Base-by-base conservation (phyloP, 139 green algal species). In the Pleodorina starrii region DNA sequence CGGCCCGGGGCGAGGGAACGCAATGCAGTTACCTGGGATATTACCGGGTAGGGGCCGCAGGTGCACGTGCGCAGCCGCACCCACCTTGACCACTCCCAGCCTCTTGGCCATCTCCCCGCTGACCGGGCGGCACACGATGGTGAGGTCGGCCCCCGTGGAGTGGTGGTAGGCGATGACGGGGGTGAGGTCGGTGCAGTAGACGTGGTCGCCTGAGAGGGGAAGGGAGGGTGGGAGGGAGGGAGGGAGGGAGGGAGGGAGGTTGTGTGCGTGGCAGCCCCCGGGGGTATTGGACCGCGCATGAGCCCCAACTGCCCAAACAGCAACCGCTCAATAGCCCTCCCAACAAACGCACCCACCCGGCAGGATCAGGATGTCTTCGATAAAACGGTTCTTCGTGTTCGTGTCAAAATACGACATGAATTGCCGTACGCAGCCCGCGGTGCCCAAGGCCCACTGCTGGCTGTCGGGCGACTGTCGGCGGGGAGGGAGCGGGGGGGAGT, bases 101-200 rank as follows among this genome's bases (percentile, higher is more conserved):
- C 68, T 44, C 4, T n/a, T 40, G 23, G 88, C 88, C 66, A 85
- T 46, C 9, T 80, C 32, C 7, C 85, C 86, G 27, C 63, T 87
- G 50, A 91, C 86, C 10, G 87, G 68, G 5, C 77, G 83, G 84
- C 90, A 93, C 68, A 91, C 83, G 12, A 93, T 78, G 75, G 90
- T 93, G 21, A 93, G 69, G 77, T 93, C 90, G 35, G 83, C 83
- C 19, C 68, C 81, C 16, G 60, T 87, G 60, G 60, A 42, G 25
- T 77, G 83, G 68, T 93, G 90, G 68, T 89, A 90, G 44, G 80
- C 66, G 25, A 93, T 59, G 25, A 93, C 77, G 48, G 88, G 84
- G 17, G 76, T 89, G 48, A 90, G 90, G 87, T 93, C 90, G 38
- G 85, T 73, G 19, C 27, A 19, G 87, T 93, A 93, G 42, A 93